These are phyloP conservation scores for Tolypocladium inflatum DNA, from an alignment of 2,329 filamentous ascomycete species.

Conservation along the genomic window DNA sequence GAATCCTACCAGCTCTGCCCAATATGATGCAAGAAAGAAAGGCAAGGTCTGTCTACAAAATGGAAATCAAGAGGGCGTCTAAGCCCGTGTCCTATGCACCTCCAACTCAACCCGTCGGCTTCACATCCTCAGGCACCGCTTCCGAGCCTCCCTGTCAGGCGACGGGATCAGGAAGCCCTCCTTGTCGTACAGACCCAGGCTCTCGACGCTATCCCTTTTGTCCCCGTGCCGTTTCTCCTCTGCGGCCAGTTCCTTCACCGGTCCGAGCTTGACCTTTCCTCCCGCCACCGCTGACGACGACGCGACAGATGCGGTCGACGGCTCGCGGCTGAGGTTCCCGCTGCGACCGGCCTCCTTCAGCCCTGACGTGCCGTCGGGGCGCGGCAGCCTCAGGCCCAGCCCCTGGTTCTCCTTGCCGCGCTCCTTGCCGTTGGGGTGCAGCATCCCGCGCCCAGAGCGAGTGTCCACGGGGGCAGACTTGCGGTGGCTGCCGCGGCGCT, in stretches of 20 bases:
- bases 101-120: not conserved
- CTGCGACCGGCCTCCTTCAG: slow-evolving; percentile 10
- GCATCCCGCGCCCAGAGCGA: slow-evolving; percentile 1
- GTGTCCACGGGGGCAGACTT: not conserved
- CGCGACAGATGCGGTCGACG: not conserved
- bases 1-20: not conserved
- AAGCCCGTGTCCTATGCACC: not conserved
- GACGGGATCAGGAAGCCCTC: slow-evolving; percentile 35
- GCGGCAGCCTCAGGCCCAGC: slow-evolving; percentile 6
- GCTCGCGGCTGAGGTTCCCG: slow-evolving; percentile 11
- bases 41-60: not conserved
- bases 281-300: not conserved
- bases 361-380: slow-evolving; percentile 6
- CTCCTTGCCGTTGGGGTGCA: slow-evolving; percentile 5
- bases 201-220: slow-evolving; percentile 23
- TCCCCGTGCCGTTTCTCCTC: slow-evolving; percentile 12
- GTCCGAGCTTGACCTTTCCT: slow-evolving; percentile 12
- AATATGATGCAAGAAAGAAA: not conserved
- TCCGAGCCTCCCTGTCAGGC: slow-evolving; percentile 21
- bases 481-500: slow-evolving; percentile 7
- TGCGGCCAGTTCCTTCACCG: slow-evolving; percentile 15
- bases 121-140: slow-evolving; percentile 4
- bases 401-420: slow-evolving; percentile 19
- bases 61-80: not conserved
- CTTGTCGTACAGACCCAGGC: slow-evolving; percentile 32